phyloP scores from a whole-genome alignment of 1,139 yeast species.

The Maudiozyma humilis region DNA sequence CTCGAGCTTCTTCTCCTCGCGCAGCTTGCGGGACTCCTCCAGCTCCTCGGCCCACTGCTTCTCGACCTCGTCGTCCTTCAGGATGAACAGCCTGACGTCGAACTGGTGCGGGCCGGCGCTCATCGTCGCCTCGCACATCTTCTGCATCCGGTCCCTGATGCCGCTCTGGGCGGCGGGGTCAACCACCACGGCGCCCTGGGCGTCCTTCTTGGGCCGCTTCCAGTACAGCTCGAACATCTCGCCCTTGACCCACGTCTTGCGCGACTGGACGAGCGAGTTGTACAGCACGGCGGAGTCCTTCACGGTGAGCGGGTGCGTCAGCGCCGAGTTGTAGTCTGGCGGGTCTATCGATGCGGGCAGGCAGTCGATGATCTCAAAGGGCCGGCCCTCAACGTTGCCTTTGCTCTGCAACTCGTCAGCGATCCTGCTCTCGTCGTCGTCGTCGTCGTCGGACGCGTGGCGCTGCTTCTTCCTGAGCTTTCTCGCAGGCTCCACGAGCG shows the following conservation, averaged over 20 bases:
- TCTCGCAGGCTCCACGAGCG: neutral
- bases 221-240: constrained; percentile 75
- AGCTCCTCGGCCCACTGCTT: constrained; percentile 33
- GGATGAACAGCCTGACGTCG: constrained; percentile 67
- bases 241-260: constrained; percentile 63
- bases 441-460: neutral
- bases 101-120: constrained; percentile 77
- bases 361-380: constrained; percentile 48
- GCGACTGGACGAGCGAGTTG: constrained; percentile 64
- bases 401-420: constrained; percentile 2
- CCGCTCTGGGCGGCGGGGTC: constrained; percentile 31
- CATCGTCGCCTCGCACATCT: constrained; percentile 67
- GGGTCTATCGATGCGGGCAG: constrained; percentile 68
- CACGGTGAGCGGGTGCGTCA: constrained; percentile 59
- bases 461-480: constrained; percentile 7
- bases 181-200: neutral
- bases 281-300: constrained; percentile 68
- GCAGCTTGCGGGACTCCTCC: constrained; percentile 33
- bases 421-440: constrained; percentile 7
- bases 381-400: constrained; percentile 14
- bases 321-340: constrained; percentile 41
- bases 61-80: constrained; percentile 59
- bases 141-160: constrained; percentile 76
- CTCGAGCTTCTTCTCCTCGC: constrained; percentile 33
- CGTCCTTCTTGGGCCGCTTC: constrained; percentile 39